Conservation (phyloP, 139 green algal genomes). For the Tetraselmis chui region DNA sequence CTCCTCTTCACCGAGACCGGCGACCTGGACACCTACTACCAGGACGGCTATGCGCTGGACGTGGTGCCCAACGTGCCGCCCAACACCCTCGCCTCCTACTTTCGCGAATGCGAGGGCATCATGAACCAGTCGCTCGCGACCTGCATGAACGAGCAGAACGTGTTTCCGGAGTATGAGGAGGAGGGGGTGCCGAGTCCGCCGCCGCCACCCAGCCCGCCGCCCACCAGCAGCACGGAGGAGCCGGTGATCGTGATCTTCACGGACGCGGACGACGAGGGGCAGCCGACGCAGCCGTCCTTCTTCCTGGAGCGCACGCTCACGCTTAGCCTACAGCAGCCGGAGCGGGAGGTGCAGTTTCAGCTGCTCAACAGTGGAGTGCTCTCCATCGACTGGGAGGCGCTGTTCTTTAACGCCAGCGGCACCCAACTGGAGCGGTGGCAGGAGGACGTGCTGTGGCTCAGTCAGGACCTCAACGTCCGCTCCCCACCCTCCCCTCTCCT, state of each 20-base stretch:
- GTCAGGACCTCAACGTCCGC: background rate
- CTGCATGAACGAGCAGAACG: constrained; percentile 2
- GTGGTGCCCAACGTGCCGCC: constrained; percentile 23
- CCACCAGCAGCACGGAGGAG: background rate
- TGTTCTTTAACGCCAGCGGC: background rate
- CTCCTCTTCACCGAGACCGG: constrained; percentile 4
- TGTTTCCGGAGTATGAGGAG: background rate
- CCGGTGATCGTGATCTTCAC: background rate
- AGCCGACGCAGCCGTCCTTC: background rate
- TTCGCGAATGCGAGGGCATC: constrained; percentile 11
- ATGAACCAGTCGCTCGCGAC: constrained; percentile 8
- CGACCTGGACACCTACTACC: constrained; percentile 3
- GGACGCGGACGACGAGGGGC: background rate
- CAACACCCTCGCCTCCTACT: constrained; percentile 1
- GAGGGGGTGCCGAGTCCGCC: background rate
- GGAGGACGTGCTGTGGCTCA: background rate
- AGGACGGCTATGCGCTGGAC: constrained; percentile 28
- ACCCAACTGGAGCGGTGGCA: background rate
- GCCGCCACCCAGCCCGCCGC: background rate
- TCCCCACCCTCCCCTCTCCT: too few relatives aligned
- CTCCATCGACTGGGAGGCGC: background rate
- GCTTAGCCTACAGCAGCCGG: background rate
- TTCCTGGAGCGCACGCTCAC: background rate
- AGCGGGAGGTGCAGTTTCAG: background rate
- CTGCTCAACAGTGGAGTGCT: background rate